phyloP scores from a whole-genome alignment of 257 asterid species.

The Salvia splendens region DNA sequence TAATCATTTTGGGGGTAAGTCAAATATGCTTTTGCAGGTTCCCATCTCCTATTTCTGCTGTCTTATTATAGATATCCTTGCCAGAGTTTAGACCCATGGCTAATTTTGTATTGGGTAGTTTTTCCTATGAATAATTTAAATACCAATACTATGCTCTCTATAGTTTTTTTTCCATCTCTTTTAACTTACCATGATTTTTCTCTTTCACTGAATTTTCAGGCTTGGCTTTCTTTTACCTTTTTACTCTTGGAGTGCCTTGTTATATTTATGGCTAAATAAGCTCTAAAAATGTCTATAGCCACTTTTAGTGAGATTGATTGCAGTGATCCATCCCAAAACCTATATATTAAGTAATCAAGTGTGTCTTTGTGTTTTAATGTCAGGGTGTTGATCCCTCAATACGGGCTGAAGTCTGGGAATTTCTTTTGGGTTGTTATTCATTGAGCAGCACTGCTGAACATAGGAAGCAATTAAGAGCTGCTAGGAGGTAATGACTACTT shows the following conservation, averaged over 20 bases:
- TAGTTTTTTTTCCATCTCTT: slow-evolving; percentile 19
- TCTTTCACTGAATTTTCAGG: slow-evolving; percentile 1
- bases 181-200: slow-evolving; percentile 4
- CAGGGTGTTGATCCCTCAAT: slow-evolving; percentile 98
- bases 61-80: slow-evolving; percentile 22
- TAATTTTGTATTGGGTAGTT: slow-evolving; percentile 4
- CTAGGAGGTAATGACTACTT: slow-evolving; percentile 69
- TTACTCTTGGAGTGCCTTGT: slow-evolving; percentile 7
- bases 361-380: slow-evolving; percentile 38
- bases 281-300: slow-evolving; percentile 18
- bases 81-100: slow-evolving; percentile 11
- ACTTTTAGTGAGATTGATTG: slow-evolving; percentile 21
- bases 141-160: not conserved
- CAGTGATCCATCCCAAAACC: not conserved
- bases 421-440: slow-evolving; percentile 92
- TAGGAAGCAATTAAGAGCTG: slow-evolving; percentile 74
- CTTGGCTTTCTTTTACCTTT: not conserved
- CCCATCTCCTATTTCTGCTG: slow-evolving; percentile 14
- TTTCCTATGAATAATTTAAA: slow-evolving; percentile 13
- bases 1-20: slow-evolving; percentile 85
- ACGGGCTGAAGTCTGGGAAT: slow-evolving; percentile 98
- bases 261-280: slow-evolving; percentile 19
- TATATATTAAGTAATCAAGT: slow-evolving; percentile 18
- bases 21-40: slow-evolving; percentile 28
- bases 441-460: slow-evolving; percentile 84